Evolutionary conservation across 345 rosid species (phyloP), one percentile per base, ranked within the genome.

Genomic region (Jatropha curcas): DNA sequence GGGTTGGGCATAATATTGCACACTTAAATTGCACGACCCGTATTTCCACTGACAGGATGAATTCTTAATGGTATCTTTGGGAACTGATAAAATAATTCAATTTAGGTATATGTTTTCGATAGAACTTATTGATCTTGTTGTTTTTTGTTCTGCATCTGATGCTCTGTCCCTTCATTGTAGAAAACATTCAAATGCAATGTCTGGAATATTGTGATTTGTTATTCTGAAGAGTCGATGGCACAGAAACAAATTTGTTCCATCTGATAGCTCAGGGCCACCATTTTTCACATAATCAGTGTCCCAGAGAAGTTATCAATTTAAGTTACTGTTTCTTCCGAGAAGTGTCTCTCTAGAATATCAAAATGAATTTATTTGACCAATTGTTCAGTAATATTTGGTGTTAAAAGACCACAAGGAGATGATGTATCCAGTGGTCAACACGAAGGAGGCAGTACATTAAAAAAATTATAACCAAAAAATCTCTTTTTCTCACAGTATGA

Each of bases 191-290:
- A 24, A 24, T 66, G 16, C 37, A 41, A 28, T 61, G 25, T 60
- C 55, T 59, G 37, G 16, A 52, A 65, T n/a, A 24, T 34, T 25
- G 45, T 27, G 65, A 39, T 60, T 51, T 24, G 48, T 43, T n/a
- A 46, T 58, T 35, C 37, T 22, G 65, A 74, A 46, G 79, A 74
- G 73, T 79, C 35, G 66, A 61, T 74, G 73, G 60, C 4, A 17
- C 65, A 67, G 82, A 70, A 60, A 59, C 33, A 35, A 70, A 70
- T 27, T 52, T 37, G 24, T 33, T 16, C 70, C 70, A 59, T 71
- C 76, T 25, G 68, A 30, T 41, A 56, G 65, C 70, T 52, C 72
- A 59, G n/a, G n/a, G 12, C 33, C 11, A 50, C 48, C n/a, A 70
- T 24, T 45, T 59, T 59, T 70, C 64, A 17, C 25, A 60, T 53